phyloP scores from a whole-genome alignment of 2,329 filamentous ascomycete species.

The Phialophora verrucosa region DNA sequence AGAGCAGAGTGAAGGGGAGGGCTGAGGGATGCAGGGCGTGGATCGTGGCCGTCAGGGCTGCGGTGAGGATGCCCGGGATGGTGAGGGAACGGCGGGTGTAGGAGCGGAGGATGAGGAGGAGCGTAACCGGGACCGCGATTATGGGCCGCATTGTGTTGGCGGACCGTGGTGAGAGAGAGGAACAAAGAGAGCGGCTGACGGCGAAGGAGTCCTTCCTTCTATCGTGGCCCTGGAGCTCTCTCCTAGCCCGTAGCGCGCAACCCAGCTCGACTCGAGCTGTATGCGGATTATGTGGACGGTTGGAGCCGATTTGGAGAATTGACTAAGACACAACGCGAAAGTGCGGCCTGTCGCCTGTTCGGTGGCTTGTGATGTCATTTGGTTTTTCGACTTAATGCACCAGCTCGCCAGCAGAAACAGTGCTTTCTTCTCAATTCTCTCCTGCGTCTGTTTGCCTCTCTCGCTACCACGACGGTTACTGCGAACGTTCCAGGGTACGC shows the following conservation, averaged over 20 bases:
- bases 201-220: neutral
- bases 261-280: conserved; percentile 3
- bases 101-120: conserved; percentile 69
- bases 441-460: neutral
- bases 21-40: conserved; percentile 95
- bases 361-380: neutral
- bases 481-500: neutral
- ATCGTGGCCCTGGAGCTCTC: neutral
- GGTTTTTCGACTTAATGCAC: neutral
- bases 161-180: neutral
- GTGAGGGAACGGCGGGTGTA: conserved; percentile 79
- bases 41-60: conserved; percentile 72
- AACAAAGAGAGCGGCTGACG: neutral
- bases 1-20: conserved; percentile 82
- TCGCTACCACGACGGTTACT: neutral
- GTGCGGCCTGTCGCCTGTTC: neutral
- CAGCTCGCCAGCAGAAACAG: neutral
- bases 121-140: conserved; percentile 55
- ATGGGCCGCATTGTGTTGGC: conserved; percentile 48
- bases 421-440: neutral
- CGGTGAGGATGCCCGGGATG: conserved; percentile 72
- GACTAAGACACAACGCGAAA: neutral
- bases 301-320: conserved; percentile 2
- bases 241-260: neutral
- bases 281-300: conserved; percentile 20